Percentiles rank a stretch among this genome's conserved stretches.
Conservation (phyloP, 2,329 filamentous ascomycete genomes). For the Fonsecaea erecta region DNA sequence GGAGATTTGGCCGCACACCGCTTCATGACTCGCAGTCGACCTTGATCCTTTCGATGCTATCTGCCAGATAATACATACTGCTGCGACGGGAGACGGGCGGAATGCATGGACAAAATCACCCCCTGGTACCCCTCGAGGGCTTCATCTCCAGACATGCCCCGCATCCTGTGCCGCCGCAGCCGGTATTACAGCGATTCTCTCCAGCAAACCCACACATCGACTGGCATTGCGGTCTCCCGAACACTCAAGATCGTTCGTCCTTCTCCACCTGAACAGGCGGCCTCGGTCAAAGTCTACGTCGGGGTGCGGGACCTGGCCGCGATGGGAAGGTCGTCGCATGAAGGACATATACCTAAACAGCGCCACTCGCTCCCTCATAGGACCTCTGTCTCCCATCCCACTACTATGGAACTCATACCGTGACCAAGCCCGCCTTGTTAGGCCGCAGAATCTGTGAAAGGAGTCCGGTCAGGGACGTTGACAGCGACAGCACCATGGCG, state of each 20-base stretch:
- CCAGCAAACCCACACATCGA: not conserved
- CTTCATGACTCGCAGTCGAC: not conserved
- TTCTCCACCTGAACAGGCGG: constrained; percentile 3
- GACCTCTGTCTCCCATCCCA: not conserved
- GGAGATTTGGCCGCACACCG: not conserved
- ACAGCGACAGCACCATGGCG: constrained; percentile 3
- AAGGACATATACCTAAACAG: not conserved
- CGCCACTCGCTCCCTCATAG: not conserved
- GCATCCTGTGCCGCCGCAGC: constrained; percentile 8
- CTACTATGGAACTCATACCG: not conserved
- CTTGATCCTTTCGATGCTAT: not conserved
- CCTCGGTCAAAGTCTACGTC: constrained; percentile 7
- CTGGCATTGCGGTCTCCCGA: not conserved
- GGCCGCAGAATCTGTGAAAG: not conserved
- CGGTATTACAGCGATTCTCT: not conserved
- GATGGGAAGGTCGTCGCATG: not conserved
- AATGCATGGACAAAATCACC: not conserved
- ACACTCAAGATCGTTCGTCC: not conserved
- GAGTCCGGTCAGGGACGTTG: not conserved
- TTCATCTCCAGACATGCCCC: not conserved
- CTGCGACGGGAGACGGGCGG: not conserved
- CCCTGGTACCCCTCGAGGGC: too few species aligned
- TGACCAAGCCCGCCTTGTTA: constrained; percentile 1
- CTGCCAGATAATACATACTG: too few species aligned
- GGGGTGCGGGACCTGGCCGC: constrained; percentile 2